A percentile compares a stretch with the other conserved stretches of the same genome.
Conservation (phyloP, 2,329 filamentous ascomycete species). For the Ascochyta viciae-villosae region DNA sequence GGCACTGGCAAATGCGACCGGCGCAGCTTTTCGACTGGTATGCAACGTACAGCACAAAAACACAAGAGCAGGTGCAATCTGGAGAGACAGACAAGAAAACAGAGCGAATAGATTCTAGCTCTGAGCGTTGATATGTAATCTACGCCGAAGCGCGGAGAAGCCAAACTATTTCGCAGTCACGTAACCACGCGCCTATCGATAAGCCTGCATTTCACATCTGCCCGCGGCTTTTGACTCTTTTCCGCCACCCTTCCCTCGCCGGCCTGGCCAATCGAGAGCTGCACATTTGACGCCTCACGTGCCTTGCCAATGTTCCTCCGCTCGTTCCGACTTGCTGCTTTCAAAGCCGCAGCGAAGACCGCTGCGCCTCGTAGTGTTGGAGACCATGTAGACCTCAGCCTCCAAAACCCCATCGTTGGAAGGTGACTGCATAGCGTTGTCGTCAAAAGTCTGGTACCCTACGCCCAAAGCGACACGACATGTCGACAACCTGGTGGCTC, state of each 20-base stretch:
- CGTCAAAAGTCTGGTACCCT: conserved; percentile 1
- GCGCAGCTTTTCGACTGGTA: conserved; percentile 4
- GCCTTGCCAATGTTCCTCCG: conserved; percentile 10
- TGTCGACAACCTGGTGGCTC: background rate
- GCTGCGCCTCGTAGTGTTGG: background rate
- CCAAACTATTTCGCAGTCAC: conserved; percentile 27
- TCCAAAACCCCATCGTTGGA: background rate
- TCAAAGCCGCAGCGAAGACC: background rate
- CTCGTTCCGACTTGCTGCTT: conserved; percentile 1
- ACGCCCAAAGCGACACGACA: conserved; percentile 5
- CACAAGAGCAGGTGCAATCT: background rate
- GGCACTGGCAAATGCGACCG: conserved; percentile 16
- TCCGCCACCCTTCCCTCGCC: conserved; percentile 23
- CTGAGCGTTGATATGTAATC: conserved; percentile 14
- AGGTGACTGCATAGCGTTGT: background rate
- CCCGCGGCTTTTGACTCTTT: conserved; percentile 32
- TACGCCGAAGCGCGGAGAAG: conserved; percentile 32
- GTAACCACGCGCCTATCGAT: conserved; percentile 41
- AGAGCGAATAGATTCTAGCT: conserved; percentile 2
- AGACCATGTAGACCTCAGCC: background rate
- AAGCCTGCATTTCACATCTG: conserved; percentile 33
- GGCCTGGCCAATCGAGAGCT: conserved; percentile 7
- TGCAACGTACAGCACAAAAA: background rate
- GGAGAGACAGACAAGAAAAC: background rate
- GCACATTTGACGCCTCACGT: conserved; percentile 21